These are phyloP conservation scores for Ustilago hordei DNA, from an alignment of 1,284 basidiomycete species.

Conservation along the genomic window DNA sequence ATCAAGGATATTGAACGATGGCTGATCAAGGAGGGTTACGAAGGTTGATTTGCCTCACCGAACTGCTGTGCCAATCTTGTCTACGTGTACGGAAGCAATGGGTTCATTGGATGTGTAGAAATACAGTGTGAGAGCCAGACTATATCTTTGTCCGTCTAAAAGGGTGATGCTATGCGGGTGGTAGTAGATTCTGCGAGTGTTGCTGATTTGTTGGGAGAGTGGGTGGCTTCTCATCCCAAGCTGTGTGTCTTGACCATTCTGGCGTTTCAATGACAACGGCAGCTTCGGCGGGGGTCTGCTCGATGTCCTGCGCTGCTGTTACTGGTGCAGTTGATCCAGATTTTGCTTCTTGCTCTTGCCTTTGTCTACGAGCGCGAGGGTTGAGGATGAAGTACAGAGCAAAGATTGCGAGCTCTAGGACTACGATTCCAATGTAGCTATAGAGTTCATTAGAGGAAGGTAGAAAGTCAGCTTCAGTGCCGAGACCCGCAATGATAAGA, in stretches of 20 bases:
- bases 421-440: slow-evolving; percentile 74
- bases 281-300: not conserved
- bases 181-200: not conserved
- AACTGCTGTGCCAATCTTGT: not conserved
- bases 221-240: slow-evolving; percentile 22
- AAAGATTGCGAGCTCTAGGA: slow-evolving; percentile 75
- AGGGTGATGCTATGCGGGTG: not conserved
- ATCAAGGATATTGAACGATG: slow-evolving; percentile 49
- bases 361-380: slow-evolving; percentile 69
- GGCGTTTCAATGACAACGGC: slow-evolving; percentile 9
- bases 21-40: slow-evolving; percentile 46
- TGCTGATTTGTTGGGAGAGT: not conserved
- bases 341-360: slow-evolving; percentile 4
- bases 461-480: not conserved
- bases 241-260: slow-evolving; percentile 37
- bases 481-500: too few species aligned
- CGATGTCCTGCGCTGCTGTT: slow-evolving; percentile 2
- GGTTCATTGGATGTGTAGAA: slow-evolving; percentile 10
- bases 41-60: slow-evolving; percentile 18
- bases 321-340: not conserved
- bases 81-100: not conserved
- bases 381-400: slow-evolving; percentile 77
- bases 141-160: not conserved
- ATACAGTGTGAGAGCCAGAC: slow-evolving; percentile 9
- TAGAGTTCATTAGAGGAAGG: not conserved